Percentiles rank a stretch among this genome's conserved stretches.
These are phyloP conservation scores for Pyricularia grisea DNA, from an alignment of 2,329 filamentous ascomycete genomes.

Conservation along the genomic window DNA sequence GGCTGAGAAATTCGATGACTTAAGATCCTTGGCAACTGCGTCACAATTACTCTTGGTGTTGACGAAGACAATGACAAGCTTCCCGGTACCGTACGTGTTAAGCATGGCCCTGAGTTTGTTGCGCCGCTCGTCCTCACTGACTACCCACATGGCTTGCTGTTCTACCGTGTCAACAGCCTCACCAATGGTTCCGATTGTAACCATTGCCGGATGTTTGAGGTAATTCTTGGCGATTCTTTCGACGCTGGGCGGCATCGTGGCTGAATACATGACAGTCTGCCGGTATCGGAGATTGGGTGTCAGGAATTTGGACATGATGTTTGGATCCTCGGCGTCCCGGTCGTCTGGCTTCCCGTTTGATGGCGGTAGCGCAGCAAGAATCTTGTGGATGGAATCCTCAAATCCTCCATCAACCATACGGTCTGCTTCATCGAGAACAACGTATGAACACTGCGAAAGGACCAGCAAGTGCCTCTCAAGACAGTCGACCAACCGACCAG, in stretches of 20 bases:
- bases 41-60: conserved; percentile 99
- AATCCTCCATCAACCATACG: conserved; percentile 99
- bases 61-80: conserved; percentile 98
- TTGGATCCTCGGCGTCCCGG: conserved; percentile 79
- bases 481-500: conserved; percentile 92
- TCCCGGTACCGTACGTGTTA: conserved; percentile 64
- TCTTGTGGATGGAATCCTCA: conserved; percentile 95
- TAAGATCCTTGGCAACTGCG: conserved; percentile 86
- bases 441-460: conserved; percentile 91
- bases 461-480: conserved; percentile 89
- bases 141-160: conserved; percentile 86
- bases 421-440: conserved; percentile 99
- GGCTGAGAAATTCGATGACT: conserved; percentile 80
- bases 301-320: conserved; percentile 74
- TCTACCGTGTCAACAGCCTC: conserved; percentile 97
- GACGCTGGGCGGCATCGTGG: conserved; percentile 88
- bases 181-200: conserved; percentile 88
- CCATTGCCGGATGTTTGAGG: conserved; percentile 81
- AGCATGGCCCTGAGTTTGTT: conserved; percentile 91
- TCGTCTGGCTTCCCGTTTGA: conserved; percentile 91
- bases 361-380: conserved; percentile 87
- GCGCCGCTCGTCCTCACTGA: conserved; percentile 92
- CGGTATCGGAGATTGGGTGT: conserved; percentile 65
- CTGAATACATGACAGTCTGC: conserved; percentile 99
- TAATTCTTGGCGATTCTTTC: conserved; percentile 98